Evolutionary conservation across 2,329 filamentous ascomycete species (phyloP).

Genomic region (Hymenoscyphus albidus): DNA sequence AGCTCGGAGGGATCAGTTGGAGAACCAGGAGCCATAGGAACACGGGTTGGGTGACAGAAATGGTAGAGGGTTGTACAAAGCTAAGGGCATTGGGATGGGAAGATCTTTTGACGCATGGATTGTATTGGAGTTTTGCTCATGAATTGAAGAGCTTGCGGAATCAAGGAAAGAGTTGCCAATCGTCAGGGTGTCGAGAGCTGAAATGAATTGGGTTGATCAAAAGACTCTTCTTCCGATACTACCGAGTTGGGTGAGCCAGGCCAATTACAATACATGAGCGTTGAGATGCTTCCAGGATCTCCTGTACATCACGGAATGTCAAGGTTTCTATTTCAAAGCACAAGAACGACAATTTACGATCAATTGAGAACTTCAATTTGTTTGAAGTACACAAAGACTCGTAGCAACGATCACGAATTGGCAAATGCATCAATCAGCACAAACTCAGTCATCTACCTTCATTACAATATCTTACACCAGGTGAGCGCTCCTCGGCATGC

Average conservation of each 20-base stretch:
- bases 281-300: no score
- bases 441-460: background rate
- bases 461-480: conserved; percentile 4
- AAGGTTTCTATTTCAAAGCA: no score
- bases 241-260: background rate
- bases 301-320: no score
- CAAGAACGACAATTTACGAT: no score
- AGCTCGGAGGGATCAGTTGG: conserved; percentile 64
- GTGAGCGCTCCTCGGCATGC: background rate
- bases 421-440: background rate
- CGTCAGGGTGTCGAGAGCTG: background rate
- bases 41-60: background rate
- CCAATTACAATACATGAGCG: background rate
- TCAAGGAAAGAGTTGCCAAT: background rate
- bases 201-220: background rate
- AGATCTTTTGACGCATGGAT: background rate
- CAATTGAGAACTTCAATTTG: no score
- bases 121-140: conserved; percentile 3
- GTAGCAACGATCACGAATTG: background rate
- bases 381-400: background rate
- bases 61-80: conserved; percentile 8
- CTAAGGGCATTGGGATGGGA: conserved; percentile 1
- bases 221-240: background rate
- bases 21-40: conserved; percentile 29
- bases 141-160: background rate